Evolutionary conservation across 495 filamentous ascomycete genomes (phyloP), one percentile per base, ranked within the genome.

Genomic region (Usnea hakonensis): DNA sequence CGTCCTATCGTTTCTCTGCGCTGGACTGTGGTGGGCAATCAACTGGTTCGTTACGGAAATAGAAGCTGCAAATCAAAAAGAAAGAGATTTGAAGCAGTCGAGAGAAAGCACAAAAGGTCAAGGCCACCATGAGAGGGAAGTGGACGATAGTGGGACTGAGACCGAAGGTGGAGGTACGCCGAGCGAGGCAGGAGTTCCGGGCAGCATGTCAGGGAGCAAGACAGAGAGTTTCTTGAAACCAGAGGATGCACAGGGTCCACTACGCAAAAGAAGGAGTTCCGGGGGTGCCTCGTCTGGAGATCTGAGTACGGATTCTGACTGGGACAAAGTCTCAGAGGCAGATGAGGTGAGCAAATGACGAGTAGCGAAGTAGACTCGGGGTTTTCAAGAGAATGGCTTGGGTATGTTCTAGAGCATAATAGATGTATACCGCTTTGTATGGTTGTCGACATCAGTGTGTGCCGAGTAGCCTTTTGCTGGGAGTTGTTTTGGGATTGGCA

Each of bases 31-130:
- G 94, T 88, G 81, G 74, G 83, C 86, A 26, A 95, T 98, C 74
- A 96, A 96, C 76, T 98, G 94, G 94, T 98, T 98, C 69, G 90
- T 91, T 44, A 71, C 73, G 28, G 94, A 98, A 78, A 77, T 98
- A 38, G 79, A 78, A 57, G 75, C 75, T 13, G 85, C 85, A 46
- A 85, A 89, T 68, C 76, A 73, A 26, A 78, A 78, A 58, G 83
- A 91, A 70, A 84, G 86, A 65, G 78, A 83, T 56, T 80, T 81
- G 60, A 83, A 84, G 70, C 75, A 77, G 73, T 77, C 74, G 70
- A 72, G 70, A 57, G 73, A 71, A 68, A 75, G 63, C 67, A 72
- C 68, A 70, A 73, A 66, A 37, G 58, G 61, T 40, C 68, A 67
- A 43, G 58, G 61, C 40, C 68, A 72, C 38, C 64, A 73, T 48